Evolutionary conservation across 805 yeast genomes (phyloP).

Genomic region (Huiozyma naganishii): DNA sequence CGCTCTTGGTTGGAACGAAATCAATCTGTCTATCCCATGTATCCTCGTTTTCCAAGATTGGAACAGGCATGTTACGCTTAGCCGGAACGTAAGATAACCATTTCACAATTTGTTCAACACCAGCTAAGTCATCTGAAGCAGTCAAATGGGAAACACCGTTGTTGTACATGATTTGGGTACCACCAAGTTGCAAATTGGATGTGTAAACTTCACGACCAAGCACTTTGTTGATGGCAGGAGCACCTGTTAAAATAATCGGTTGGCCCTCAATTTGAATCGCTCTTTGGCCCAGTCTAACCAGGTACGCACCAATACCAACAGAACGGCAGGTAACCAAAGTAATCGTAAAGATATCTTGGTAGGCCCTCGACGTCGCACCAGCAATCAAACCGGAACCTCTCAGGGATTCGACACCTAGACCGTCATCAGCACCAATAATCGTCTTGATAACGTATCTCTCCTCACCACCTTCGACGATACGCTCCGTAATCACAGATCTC

Average conservation of each 20-base stretch:
- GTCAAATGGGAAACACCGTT: constrained; percentile 98
- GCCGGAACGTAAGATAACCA: constrained; percentile 96
- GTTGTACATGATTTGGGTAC: constrained; percentile 96
- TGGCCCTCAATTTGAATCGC: constrained; percentile 98
- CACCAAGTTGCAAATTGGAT: constrained; percentile 95
- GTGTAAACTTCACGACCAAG: constrained; percentile 95
- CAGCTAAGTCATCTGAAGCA: constrained; percentile 93
- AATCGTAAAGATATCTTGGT: constrained; percentile 92
- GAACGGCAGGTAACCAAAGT: constrained; percentile 99
- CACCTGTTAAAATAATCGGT: constrained; percentile 97
- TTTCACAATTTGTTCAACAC: constrained; percentile 86
- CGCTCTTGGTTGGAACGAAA: constrained; percentile 59
- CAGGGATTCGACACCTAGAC: constrained; percentile 96
- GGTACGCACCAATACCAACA: constrained; percentile 98
- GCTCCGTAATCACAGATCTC: constrained; percentile 60
- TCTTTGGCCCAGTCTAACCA: constrained; percentile 97
- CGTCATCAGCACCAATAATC: constrained; percentile 89
- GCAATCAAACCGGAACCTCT: constrained; percentile 98
- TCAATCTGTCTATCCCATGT: constrained; percentile 91
- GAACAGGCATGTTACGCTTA: constrained; percentile 80
- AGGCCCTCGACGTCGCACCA: constrained; percentile 96
- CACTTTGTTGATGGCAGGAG: constrained; percentile 94
- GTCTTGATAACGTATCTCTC: constrained; percentile 72
- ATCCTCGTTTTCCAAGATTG: constrained; percentile 72
- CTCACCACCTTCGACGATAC: constrained; percentile 74